These are phyloP conservation scores for Omphalotus olearius DNA, from an alignment of 1,284 basidiomycete species.

Conservation along the genomic window DNA sequence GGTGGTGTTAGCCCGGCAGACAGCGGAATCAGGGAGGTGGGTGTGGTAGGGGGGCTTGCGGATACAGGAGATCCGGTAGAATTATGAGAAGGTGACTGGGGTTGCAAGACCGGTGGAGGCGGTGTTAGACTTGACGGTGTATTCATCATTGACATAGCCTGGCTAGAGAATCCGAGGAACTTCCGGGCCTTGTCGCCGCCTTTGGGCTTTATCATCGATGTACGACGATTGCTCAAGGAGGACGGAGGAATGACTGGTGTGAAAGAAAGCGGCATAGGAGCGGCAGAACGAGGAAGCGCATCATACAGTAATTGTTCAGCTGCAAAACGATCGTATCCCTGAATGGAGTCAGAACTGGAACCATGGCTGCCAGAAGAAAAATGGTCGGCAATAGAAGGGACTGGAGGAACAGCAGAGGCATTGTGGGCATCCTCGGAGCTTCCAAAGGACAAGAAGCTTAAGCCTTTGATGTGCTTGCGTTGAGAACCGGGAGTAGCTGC, in stretches of 20 bases:
- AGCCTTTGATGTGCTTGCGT: constrained; percentile 2
- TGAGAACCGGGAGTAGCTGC: background rate
- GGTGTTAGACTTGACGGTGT: background rate
- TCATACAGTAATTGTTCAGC: background rate
- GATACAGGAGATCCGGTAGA: background rate
- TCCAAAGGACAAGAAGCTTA: constrained; percentile 1
- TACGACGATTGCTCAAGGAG: background rate
- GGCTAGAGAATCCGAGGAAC: background rate
- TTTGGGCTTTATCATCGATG: background rate
- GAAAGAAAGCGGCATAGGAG: background rate
- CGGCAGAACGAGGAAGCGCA: background rate
- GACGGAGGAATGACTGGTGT: background rate
- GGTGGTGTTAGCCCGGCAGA: background rate
- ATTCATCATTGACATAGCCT: background rate
- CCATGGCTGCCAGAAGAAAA: background rate
- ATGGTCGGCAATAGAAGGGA: background rate
- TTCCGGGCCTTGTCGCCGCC: background rate
- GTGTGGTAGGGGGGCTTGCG: background rate
- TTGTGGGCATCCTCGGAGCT: constrained; percentile 2
- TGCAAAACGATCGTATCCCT: background rate
- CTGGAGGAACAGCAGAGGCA: too few species aligned
- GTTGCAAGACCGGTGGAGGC: background rate
- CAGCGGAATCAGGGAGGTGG: background rate
- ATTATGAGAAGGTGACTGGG: background rate
- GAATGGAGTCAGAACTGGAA: background rate